Percentiles rank a stretch among this genome's conserved stretches.
Conservation (phyloP, 2,329 filamentous ascomycete genomes). For the Paecilomyces fulvus region DNA sequence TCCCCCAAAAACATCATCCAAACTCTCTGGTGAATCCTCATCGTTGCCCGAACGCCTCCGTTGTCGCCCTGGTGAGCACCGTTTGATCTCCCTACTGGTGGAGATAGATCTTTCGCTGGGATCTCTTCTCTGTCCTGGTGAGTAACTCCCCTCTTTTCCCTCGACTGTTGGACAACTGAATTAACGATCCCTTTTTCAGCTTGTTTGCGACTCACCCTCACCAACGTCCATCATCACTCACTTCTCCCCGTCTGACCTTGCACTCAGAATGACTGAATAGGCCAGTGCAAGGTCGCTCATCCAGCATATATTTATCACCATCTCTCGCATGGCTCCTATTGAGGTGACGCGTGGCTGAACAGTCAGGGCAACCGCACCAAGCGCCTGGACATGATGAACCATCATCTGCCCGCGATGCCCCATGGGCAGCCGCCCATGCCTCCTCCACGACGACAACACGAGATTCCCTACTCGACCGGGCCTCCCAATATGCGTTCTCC, state of each 20-base stretch:
- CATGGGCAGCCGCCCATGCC: constrained; percentile 45
- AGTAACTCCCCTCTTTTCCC: not conserved
- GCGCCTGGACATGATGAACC: constrained; percentile 36
- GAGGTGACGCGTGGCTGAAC: constrained; percentile 31
- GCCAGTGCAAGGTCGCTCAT: constrained; percentile 12
- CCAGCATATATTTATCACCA: constrained; percentile 11
- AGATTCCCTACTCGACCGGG: constrained; percentile 34
- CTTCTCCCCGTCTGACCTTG: constrained; percentile 7
- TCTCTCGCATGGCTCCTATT: constrained; percentile 32
- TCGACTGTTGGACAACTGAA: constrained; percentile 2
- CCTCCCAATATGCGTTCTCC: constrained; percentile 48
- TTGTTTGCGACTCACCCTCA: constrained; percentile 1
- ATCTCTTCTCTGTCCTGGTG: not conserved
- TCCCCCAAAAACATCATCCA: constrained; percentile 20
- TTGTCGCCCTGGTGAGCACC: not conserved
- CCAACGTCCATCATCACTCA: constrained; percentile 1
- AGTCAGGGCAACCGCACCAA: constrained; percentile 23
- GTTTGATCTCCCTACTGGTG: not conserved
- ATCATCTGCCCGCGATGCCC: constrained; percentile 36
- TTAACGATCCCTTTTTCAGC: constrained; percentile 1
- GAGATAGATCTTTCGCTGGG: not conserved
- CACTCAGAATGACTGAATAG: constrained; percentile 30
- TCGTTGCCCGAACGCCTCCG: not conserved
- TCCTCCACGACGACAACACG: constrained; percentile 39
- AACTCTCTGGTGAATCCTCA: constrained; percentile 2